A percentile compares a stretch with the other conserved stretches of the same genome.
These are phyloP conservation scores for Talaromyces sp. DNA, from an alignment of 2,329 filamentous ascomycete genomes.

Conservation along the genomic window DNA sequence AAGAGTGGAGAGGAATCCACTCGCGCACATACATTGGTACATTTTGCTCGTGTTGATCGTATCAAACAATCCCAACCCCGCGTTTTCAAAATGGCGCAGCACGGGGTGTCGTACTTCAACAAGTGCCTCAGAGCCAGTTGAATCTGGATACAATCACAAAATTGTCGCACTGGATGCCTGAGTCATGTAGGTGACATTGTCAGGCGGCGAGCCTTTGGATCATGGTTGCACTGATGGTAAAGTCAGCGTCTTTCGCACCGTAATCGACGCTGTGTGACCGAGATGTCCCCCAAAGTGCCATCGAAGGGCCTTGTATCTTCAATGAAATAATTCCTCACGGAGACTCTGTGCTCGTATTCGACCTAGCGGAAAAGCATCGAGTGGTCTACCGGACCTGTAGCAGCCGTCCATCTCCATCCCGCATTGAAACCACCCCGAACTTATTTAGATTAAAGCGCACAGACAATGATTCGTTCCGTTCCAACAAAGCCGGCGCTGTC, in stretches of 20 bases:
- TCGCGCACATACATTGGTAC: conserved; percentile 1
- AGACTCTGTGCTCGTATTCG: conserved; percentile 1
- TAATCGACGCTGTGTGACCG: neutral
- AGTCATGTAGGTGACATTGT: neutral
- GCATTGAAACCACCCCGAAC: neutral
- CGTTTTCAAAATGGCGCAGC: neutral
- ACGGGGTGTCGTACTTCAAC: neutral
- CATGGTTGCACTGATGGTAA: neutral
- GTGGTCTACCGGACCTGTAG: neutral
- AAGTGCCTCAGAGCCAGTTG: neutral
- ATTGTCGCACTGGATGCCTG: neutral
- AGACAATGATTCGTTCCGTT: conserved; percentile 2
- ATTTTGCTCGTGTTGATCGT: conserved; percentile 2
- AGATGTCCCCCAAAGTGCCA: neutral
- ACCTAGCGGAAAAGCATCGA: neutral
- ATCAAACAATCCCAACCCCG: neutral
- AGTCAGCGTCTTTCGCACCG: neutral
- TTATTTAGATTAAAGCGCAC: neutral
- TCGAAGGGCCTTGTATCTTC: neutral
- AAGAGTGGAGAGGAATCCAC: conserved; percentile 18
- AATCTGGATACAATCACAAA: neutral
- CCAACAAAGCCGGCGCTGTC: neutral
- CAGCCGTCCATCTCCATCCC: neutral
- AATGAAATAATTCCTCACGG: neutral
- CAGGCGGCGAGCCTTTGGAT: neutral